Percentiles rank a stretch among this genome's conserved stretches.
phyloP scores from a whole-genome alignment of 805 yeast species.

The Henningerozyma blattae region DNA sequence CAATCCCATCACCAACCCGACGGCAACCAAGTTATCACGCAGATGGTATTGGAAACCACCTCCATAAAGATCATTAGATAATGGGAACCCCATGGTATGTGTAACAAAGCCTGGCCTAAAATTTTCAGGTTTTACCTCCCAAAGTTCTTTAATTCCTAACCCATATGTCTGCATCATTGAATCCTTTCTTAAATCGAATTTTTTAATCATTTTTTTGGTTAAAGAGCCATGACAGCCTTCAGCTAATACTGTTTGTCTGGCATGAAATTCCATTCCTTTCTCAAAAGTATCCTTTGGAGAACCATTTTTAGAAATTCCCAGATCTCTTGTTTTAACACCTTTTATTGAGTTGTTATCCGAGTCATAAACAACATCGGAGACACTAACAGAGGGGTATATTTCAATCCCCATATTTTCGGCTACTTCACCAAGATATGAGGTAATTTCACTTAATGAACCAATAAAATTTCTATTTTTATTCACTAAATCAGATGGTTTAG shows the following conservation, averaged over 20 bases:
- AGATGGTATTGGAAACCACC: conserved; percentile 98
- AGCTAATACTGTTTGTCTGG: conserved; percentile 79
- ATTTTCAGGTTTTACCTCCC: conserved; percentile 83
- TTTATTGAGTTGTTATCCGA: conserved; percentile 40
- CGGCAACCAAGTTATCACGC: conserved; percentile 82
- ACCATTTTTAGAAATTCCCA: conserved; percentile 72
- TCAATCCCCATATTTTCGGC: conserved; percentile 95
- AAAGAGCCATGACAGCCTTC: conserved; percentile 99
- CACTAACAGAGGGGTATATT: conserved; percentile 82
- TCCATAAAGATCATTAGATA: conserved; percentile 66
- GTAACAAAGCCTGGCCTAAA: conserved; percentile 71
- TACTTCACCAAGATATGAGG: conserved; percentile 67
- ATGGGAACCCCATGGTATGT: conserved; percentile 86
- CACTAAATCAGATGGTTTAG: conserved; percentile 87
- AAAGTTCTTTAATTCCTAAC: conserved; percentile 88
- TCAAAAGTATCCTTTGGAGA: conserved; percentile 75
- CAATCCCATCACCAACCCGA: conserved; percentile 89
- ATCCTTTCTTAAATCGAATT: conserved; percentile 54
- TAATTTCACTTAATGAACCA: conserved; percentile 72
- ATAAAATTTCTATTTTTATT: conserved; percentile 76
- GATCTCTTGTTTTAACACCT: conserved; percentile 91
- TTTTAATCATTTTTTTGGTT: conserved; percentile 60
- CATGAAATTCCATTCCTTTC: conserved; percentile 94
- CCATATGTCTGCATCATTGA: conserved; percentile 81
- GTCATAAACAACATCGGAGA: conserved; percentile 61